phyloP scores from a whole-genome alignment of 202 grass and related monocot species.

The Panicum hallii region DNA sequence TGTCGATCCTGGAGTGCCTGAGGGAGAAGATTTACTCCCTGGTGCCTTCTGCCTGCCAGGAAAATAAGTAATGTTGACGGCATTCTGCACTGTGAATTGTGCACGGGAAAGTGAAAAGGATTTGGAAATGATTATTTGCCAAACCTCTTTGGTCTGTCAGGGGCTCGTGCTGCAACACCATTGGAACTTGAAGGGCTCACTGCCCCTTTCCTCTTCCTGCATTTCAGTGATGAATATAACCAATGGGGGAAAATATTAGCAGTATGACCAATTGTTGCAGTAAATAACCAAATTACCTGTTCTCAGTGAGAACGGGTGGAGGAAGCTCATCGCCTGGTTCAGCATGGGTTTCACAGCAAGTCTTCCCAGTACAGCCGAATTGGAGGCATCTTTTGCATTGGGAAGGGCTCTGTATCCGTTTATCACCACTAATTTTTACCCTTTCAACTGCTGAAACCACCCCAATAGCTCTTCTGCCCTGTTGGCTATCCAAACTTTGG shows the following conservation, averaged over 20 bases:
- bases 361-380: neutral
- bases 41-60: neutral
- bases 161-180: neutral
- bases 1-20: neutral
- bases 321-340: neutral
- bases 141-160: conserved; percentile 11
- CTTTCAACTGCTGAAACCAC: neutral
- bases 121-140: neutral
- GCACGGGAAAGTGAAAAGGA: neutral
- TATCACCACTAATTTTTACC: neutral
- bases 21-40: neutral
- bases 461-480: neutral
- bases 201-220: conserved; percentile 8
- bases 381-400: neutral
- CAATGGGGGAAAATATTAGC: neutral
- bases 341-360: neutral
- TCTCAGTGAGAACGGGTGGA: neutral
- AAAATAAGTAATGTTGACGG: neutral
- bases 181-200: neutral
- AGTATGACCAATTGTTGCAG: neutral
- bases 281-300: conserved; percentile 1
- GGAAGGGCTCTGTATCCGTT: neutral
- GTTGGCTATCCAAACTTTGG: neutral
- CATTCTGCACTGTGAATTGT: neutral
- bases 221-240: neutral